A percentile compares a stretch with the other conserved stretches of the same genome.
Conservation (phyloP, 2,329 filamentous ascomycete species). For the Aspergillus eucalypticola region DNA sequence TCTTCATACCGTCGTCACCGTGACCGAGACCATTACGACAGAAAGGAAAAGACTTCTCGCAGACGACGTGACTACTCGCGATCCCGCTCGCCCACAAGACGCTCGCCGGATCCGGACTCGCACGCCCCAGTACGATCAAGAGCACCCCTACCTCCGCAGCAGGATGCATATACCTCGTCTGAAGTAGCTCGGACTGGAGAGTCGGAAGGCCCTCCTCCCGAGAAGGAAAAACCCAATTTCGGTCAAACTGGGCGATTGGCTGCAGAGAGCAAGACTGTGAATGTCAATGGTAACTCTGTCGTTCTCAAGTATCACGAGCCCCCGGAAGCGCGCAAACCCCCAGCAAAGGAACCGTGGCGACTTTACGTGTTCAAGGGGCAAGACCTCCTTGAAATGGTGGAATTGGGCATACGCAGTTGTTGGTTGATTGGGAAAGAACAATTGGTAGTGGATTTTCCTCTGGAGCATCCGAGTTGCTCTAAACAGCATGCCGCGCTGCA, state of each 20-base stretch:
- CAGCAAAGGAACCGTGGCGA: conserved; percentile 77
- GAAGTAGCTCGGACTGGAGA: conserved; percentile 26
- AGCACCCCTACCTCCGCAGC: conserved; percentile 49
- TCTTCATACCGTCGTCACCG: conserved; percentile 30
- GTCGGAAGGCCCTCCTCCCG: conserved; percentile 29
- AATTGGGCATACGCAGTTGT: conserved; percentile 74
- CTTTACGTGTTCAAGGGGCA: conserved; percentile 88
- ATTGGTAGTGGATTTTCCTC: conserved; percentile 75
- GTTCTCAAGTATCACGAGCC: conserved; percentile 96
- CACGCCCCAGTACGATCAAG: conserved; percentile 34
- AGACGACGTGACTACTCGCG: conserved; percentile 27
- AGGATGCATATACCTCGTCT: conserved; percentile 45
- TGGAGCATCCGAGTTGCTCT: conserved; percentile 89
- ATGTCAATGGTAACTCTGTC: conserved; percentile 61
- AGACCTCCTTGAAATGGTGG: conserved; percentile 78
- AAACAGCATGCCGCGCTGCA: conserved; percentile 96
- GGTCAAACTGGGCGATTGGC: conserved; percentile 77
- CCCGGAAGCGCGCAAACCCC: conserved; percentile 83
- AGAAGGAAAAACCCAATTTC: conserved; percentile 83
- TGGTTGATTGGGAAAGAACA: conserved; percentile 86
- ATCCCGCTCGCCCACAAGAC: conserved; percentile 31
- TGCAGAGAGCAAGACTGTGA: conserved; percentile 81
- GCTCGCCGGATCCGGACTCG: conserved; percentile 29
- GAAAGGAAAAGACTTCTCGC: conserved; percentile 25
- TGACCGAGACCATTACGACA: conserved; percentile 20